Conservation (phyloP, 140 eudicot genomes). For the Oenanthe javanica region DNA sequence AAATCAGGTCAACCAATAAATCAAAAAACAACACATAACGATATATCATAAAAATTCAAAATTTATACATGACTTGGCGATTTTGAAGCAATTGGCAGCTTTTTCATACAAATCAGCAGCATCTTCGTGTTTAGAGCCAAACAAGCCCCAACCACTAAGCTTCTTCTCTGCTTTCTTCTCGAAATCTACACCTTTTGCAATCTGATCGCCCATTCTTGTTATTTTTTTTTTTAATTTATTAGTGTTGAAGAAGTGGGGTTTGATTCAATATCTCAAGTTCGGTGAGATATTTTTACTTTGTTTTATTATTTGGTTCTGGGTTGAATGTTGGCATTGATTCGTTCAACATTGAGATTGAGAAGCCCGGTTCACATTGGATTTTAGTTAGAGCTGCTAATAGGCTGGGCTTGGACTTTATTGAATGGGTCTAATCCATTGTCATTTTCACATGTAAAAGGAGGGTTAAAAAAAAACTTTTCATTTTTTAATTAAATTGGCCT, state of each 20-base stretch:
- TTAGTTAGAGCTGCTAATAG: background rate
- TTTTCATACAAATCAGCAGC: constrained; percentile 36
- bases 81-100: constrained; percentile 37
- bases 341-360: background rate
- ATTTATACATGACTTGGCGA: constrained; percentile 38
- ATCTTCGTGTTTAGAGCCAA: constrained; percentile 38
- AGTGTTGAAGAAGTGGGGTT: background rate
- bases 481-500: too few species aligned
- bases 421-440: too few species aligned
- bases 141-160: constrained; percentile 32
- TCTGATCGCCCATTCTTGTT: constrained; percentile 27
- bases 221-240: too few species aligned
- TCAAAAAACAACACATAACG: background rate
- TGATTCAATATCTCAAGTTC: background rate
- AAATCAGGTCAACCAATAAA: background rate
- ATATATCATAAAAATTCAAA: background rate
- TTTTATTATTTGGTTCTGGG: too few species aligned
- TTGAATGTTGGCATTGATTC: too few species aligned
- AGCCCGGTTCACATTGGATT: background rate
- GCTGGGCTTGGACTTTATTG: too few species aligned
- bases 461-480: too few species aligned
- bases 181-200: constrained; percentile 30
- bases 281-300: background rate
- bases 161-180: constrained; percentile 42
- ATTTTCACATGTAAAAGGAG: too few species aligned